Conservation (phyloP, 23 red algal species). For the Gracilaria domingensis region DNA sequence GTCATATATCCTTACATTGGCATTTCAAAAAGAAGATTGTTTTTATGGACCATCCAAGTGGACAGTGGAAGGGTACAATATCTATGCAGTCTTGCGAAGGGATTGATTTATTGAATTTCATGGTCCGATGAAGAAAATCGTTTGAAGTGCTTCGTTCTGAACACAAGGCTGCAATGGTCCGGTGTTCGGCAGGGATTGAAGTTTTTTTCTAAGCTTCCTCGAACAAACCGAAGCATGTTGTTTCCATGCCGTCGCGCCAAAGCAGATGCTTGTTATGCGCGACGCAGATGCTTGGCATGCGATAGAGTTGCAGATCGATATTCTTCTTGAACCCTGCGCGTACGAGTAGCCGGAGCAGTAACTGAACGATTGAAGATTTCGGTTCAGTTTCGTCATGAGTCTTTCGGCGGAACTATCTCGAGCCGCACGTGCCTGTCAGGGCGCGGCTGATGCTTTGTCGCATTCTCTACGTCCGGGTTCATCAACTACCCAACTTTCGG, state of each 20-base stretch:
- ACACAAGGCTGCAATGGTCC: too few species aligned
- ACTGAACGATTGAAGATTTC: neutral
- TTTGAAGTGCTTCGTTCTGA: neutral
- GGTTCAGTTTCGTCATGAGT: conserved; percentile 3
- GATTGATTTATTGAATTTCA: neutral
- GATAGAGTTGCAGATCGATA: conserved; percentile 9
- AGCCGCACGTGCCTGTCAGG: conserved; percentile 57
- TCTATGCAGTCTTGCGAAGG: neutral
- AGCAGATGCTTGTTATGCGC: neutral
- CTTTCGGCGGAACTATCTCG: neutral
- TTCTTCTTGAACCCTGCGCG: neutral
- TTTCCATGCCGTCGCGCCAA: neutral
- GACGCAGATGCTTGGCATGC: neutral
- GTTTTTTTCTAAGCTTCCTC: too few species aligned
- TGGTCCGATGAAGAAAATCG: neutral
- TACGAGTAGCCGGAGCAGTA: too few species aligned
- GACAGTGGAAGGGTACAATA: neutral
- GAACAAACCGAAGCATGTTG: neutral
- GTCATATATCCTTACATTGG: too few species aligned
- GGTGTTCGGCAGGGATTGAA: too few species aligned
- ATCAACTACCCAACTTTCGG: conserved; percentile 4
- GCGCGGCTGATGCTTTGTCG: conserved; percentile 49
- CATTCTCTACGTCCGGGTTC: conserved; percentile 43
- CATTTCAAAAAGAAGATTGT: too few species aligned
- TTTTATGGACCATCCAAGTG: too few species aligned